These are phyloP conservation scores for Penicillium sp. DNA, from an alignment of 2,329 filamentous ascomycete species.

Conservation along the genomic window DNA sequence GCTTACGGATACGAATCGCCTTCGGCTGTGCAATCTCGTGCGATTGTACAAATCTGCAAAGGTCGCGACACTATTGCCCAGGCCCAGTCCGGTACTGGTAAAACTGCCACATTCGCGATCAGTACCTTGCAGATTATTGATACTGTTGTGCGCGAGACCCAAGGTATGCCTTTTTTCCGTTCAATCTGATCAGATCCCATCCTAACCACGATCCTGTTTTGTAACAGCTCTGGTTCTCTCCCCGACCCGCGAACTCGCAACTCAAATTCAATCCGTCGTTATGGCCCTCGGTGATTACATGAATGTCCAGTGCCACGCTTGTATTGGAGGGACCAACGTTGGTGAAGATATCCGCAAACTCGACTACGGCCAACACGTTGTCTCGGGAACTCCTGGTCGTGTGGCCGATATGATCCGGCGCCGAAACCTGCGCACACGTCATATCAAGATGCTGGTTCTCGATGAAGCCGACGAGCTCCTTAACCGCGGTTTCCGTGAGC, in stretches of 20 bases:
- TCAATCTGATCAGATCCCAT: background rate
- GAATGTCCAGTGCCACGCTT: conserved; percentile 97
- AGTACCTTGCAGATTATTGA: conserved; percentile 94
- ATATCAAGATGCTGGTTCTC: conserved; percentile 99
- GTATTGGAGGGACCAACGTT: conserved; percentile 96
- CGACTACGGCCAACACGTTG: conserved; percentile 88
- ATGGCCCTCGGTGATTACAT: conserved; percentile 99
- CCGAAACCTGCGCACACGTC: conserved; percentile 89
- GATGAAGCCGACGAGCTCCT: conserved; percentile 99
- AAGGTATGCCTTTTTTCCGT: conserved; percentile 41
- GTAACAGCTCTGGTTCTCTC: conserved; percentile 73
- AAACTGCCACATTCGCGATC: conserved; percentile 93
- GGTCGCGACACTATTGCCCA: conserved; percentile 97
- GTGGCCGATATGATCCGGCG: conserved; percentile 99
- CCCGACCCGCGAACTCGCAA: conserved; percentile 87
- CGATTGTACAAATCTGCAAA: conserved; percentile 98
- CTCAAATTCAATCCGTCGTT: conserved; percentile 99
- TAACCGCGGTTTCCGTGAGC: conserved; percentile 95
- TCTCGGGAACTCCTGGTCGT: conserved; percentile 95
- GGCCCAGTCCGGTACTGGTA: conserved; percentile 92
- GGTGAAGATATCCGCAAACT: conserved; percentile 98
- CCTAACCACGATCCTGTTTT: conserved; percentile 9
- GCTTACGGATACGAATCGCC: conserved; percentile 98
- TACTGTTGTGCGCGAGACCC: conserved; percentile 81
- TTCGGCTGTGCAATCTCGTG: conserved; percentile 92